phyloP scores from a whole-genome alignment of 2,329 filamentous ascomycete species.

The Colletotrichum orchidophilum region DNA sequence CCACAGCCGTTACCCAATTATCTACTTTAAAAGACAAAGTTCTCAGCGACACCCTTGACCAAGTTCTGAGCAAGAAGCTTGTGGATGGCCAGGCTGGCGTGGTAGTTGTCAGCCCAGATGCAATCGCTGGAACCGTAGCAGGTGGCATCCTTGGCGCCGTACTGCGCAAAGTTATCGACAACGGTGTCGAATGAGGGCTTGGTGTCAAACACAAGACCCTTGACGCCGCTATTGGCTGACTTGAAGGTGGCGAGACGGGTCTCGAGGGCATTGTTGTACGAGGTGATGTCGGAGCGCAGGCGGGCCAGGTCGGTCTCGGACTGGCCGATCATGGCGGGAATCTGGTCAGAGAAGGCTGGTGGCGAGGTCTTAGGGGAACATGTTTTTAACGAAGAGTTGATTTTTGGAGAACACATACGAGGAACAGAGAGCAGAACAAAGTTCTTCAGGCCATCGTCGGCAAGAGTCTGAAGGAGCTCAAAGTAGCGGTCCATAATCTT shows the following conservation, averaged over 20 bases:
- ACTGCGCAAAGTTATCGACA: slow-evolving; percentile 43
- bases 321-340: slow-evolving; percentile 45
- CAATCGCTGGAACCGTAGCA: slow-evolving; percentile 54
- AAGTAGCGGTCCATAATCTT: slow-evolving; percentile 56
- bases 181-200: slow-evolving; percentile 51
- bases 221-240: slow-evolving; percentile 44
- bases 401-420: slow-evolving; percentile 36
- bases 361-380: not conserved
- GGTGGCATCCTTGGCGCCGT: slow-evolving; percentile 40
- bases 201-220: slow-evolving; percentile 50
- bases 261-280: slow-evolving; percentile 48
- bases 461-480: slow-evolving; percentile 51
- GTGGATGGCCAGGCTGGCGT: slow-evolving; percentile 52
- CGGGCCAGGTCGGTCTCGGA: slow-evolving; percentile 23
- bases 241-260: slow-evolving; percentile 44
- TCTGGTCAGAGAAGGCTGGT: slow-evolving; percentile 45
- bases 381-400: rapidly evolving
- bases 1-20: not conserved
- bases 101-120: slow-evolving; percentile 56
- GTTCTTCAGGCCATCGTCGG: slow-evolving; percentile 54
- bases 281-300: slow-evolving; percentile 41
- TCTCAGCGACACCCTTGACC: slow-evolving; percentile 36
- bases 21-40: slow-evolving; percentile 16
- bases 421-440: slow-evolving; percentile 60
- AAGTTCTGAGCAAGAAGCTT: slow-evolving; percentile 49